phyloP scores from a whole-genome alignment of 2,329 filamentous ascomycete genomes.

The Calonectria montana region DNA sequence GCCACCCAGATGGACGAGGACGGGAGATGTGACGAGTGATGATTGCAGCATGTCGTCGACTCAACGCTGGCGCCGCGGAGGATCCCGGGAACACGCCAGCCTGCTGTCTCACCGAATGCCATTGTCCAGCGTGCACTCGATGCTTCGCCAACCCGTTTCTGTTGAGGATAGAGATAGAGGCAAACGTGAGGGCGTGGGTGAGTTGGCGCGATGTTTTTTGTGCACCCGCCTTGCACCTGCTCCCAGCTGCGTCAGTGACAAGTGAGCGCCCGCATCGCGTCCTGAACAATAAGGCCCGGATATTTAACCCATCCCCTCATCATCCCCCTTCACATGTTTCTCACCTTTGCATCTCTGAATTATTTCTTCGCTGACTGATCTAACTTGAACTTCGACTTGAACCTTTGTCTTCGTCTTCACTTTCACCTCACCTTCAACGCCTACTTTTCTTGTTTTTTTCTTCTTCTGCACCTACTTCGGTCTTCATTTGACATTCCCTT shows the following conservation, averaged over 20 bases:
- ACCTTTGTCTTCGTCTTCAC: conserved; percentile 3
- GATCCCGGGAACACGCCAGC: background rate
- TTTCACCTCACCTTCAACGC: conserved; percentile 1
- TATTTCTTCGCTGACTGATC: conserved; percentile 28
- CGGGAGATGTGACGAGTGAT: background rate
- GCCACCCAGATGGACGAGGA: background rate
- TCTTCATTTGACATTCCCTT: background rate
- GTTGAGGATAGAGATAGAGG: background rate
- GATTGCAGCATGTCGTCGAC: background rate
- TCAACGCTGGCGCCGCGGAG: background rate
- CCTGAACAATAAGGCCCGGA: conserved; percentile 25
- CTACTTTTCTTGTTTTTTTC: background rate
- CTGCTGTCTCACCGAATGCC: background rate
- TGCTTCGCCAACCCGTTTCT: background rate
- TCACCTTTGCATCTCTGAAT: conserved; percentile 30
- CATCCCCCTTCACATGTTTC: conserved; percentile 22
- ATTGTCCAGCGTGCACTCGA: background rate
- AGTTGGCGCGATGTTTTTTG: background rate
- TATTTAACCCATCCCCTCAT: conserved; percentile 20
- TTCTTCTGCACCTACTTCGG: background rate
- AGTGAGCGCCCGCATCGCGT: conserved; percentile 33
- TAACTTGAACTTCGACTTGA: conserved; percentile 10
- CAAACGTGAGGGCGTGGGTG: too few species aligned
- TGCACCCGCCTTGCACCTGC: conserved; percentile 37
- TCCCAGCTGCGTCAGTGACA: conserved; percentile 30